These are phyloP conservation scores for Barnettozyma sp. DNA, from an alignment of 805 yeast species.

Conservation along the genomic window DNA sequence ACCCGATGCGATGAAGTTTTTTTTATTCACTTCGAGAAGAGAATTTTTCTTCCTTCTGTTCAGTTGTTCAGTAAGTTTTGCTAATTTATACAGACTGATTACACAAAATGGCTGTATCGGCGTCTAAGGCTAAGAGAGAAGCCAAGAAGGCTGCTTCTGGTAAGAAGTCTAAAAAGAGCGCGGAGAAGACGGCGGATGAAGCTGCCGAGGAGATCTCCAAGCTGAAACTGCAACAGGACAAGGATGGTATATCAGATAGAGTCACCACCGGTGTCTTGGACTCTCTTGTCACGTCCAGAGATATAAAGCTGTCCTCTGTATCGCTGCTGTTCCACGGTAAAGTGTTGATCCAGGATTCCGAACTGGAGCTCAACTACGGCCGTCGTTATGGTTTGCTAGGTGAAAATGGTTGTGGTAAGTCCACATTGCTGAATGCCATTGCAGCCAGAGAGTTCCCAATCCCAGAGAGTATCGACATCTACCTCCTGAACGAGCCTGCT, in stretches of 20 bases:
- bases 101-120: constrained; percentile 39
- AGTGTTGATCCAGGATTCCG: constrained; percentile 88
- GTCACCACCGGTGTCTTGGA: constrained; percentile 96
- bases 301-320: constrained; percentile 83
- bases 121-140: constrained; percentile 97
- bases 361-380: constrained; percentile 90
- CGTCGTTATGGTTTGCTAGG: constrained; percentile 97
- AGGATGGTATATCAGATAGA: constrained; percentile 92
- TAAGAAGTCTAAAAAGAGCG: constrained; percentile 50
- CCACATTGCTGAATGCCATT: constrained; percentile 85
- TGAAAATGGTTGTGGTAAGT: constrained; percentile 98
- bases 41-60: no score
- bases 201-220: constrained; percentile 73
- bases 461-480: constrained; percentile 87
- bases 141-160: constrained; percentile 87
- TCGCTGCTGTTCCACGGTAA: constrained; percentile 96
- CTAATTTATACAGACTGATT: no score
- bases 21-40: constrained; percentile 1
- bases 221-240: constrained; percentile 88
- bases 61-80: no score
- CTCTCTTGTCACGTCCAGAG: constrained; percentile 84
- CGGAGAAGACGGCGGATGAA: constrained; percentile 40
- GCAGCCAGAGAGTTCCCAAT: constrained; percentile 96
- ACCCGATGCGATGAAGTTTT: not conserved
- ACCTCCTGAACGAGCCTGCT: constrained; percentile 95